phyloP scores from a whole-genome alignment of 176 grass and related monocot species.

The Canna indica region DNA sequence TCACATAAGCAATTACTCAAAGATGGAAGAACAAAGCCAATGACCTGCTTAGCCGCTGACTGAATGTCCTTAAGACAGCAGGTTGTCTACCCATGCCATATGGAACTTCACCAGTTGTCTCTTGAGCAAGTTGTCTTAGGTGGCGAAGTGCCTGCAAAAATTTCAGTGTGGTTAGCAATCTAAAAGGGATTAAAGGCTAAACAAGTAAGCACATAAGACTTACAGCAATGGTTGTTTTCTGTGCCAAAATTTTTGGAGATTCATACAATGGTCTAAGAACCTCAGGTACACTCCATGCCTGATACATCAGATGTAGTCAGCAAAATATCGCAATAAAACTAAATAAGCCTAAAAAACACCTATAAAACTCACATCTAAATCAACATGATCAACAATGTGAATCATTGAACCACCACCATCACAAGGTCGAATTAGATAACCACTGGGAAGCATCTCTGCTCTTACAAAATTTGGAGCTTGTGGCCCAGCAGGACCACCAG shows the following conservation, averaged over 20 bases:
- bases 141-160: slow-evolving; percentile 58
- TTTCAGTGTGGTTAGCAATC: not conserved
- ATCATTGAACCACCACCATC: slow-evolving; percentile 99
- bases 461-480: slow-evolving; percentile 63
- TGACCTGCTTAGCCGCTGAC: slow-evolving; percentile 94
- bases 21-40: not conserved
- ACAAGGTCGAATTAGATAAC: slow-evolving; percentile 90
- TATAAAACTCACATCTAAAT: slow-evolving; percentile 78
- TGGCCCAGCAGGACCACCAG: slow-evolving; percentile 71
- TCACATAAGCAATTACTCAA: not conserved
- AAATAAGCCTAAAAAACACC: not conserved
- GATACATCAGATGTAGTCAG: not conserved
- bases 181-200: not conserved
- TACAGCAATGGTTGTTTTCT: slow-evolving; percentile 90
- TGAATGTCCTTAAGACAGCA: slow-evolving; percentile 67
- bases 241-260: slow-evolving; percentile 81
- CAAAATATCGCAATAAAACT: not conserved
- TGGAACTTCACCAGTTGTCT: slow-evolving; percentile 79
- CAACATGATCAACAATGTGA: slow-evolving; percentile 95
- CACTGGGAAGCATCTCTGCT: slow-evolving; percentile 82
- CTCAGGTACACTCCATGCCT: slow-evolving; percentile 90
- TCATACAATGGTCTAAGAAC: slow-evolving; percentile 82
- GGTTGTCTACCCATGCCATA: slow-evolving; percentile 74
- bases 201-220: not conserved
- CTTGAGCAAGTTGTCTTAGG: slow-evolving; percentile 77